A percentile compares a stretch with the other conserved stretches of the same genome.
Conservation (phyloP, 192 early-diverging fungal species). For the Podila horticola region DNA sequence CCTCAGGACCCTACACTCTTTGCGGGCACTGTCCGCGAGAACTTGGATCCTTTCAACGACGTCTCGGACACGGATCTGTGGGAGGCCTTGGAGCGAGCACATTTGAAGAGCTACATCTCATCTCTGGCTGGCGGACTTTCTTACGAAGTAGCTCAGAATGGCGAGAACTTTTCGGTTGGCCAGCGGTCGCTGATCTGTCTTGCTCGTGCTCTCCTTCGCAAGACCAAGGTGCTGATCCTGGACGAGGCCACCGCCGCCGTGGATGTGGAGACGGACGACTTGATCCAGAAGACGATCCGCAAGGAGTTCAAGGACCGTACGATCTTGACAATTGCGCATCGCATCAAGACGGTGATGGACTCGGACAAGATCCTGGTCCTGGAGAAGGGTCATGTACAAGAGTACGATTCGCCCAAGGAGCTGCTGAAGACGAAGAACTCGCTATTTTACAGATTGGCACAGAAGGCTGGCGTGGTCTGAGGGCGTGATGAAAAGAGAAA, state of each 20-base stretch:
- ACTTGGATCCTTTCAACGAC: conserved; percentile 90
- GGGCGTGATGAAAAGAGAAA: not conserved
- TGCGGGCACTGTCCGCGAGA: conserved; percentile 72
- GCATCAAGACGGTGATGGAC: conserved; percentile 59
- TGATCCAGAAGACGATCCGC: conserved; percentile 61
- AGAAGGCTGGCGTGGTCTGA: conserved; percentile 34
- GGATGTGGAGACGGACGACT: conserved; percentile 55
- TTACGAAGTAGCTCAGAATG: conserved; percentile 80
- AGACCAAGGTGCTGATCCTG: conserved; percentile 74
- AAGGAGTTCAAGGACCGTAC: conserved; percentile 55
- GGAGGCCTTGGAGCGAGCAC: conserved; percentile 80
- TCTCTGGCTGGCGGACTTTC: conserved; percentile 63
- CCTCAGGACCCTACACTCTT: conserved; percentile 76
- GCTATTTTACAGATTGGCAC: conserved; percentile 28
- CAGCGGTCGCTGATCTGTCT: conserved; percentile 42
- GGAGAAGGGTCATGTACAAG: conserved; percentile 51
- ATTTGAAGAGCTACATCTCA: conserved; percentile 57
- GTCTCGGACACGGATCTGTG: conserved; percentile 79
- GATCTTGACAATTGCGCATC: conserved; percentile 70
- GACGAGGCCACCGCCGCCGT: conserved; percentile 89
- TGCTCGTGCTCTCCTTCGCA: too few relatives aligned
- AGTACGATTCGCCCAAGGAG: conserved; percentile 40
- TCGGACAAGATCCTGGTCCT: conserved; percentile 57
- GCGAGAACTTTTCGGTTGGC: conserved; percentile 56
- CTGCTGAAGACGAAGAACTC: conserved; percentile 29